Percentiles rank a stretch among this genome's conserved stretches.
These are phyloP conservation scores for Penicillium italicum DNA, from an alignment of 2,329 filamentous ascomycete genomes.

Conservation along the genomic window DNA sequence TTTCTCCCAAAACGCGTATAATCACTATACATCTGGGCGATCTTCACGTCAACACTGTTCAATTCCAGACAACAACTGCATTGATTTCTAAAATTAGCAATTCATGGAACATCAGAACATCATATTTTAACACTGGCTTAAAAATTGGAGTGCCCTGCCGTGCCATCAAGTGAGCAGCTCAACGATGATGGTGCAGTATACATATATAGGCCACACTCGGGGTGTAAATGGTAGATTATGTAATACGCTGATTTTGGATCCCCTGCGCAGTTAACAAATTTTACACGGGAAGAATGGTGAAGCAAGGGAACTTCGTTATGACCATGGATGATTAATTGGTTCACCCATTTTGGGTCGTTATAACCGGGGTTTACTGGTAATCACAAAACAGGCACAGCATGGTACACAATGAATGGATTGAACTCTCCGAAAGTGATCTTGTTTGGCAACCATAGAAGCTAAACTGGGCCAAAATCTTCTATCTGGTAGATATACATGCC, in stretches of 20 bases:
- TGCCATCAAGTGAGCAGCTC: background rate
- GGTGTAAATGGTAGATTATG: too few species aligned
- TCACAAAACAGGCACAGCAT: background rate
- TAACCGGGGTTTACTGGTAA: too few species aligned
- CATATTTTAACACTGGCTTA: background rate
- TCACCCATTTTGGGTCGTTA: too few species aligned
- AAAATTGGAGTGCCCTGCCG: background rate
- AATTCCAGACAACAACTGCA: background rate
- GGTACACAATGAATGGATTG: constrained; percentile 1
- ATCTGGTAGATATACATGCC: constrained; percentile 20
- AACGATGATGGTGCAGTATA: background rate
- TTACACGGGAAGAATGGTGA: too few species aligned
- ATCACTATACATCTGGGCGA: background rate
- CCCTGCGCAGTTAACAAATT: too few species aligned
- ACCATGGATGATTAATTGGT: too few species aligned
- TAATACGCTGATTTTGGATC: too few species aligned
- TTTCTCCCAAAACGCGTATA: background rate
- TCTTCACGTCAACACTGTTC: background rate
- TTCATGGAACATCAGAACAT: background rate
- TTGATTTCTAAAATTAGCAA: background rate
- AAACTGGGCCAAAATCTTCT: constrained; percentile 8
- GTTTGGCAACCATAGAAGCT: constrained; percentile 3
- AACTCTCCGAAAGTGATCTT: constrained; percentile 7
- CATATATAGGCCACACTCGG: too few species aligned
- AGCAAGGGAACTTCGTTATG: too few species aligned